Base-by-base conservation (phyloP, 257 asterid species). In the Plectranthus barbatus region DNA sequence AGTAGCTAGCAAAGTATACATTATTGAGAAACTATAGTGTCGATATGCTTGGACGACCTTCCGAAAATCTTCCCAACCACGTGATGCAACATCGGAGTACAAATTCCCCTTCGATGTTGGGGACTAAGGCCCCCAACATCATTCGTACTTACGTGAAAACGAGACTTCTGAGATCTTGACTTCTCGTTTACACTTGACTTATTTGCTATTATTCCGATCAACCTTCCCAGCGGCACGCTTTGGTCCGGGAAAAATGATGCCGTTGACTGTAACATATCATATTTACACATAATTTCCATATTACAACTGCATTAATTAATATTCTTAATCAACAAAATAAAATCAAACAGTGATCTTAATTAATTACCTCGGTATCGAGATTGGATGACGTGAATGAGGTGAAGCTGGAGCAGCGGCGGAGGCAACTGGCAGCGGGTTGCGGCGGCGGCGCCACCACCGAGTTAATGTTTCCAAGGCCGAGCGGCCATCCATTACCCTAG, bases 221-320 rank as follows among this genome's bases (percentile, higher is more conserved):
- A 76, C 61, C 83, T 72, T 4, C 96, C 94, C 1, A 88, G 74
- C 6, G 94, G 66, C 40, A 83, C 83, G 21, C 91, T 81, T 46
- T 68, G 84, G 40, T 85, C 89, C 4, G 75, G 84, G 21, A 80
- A 88, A 72, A 88, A 88, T 4, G 96, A 88, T 33, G 79, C 76
- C 4, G 94, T 79, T 53, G 94, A 88, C 96, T 88, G 72, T 21
- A 42, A 14, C n/a, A 56, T 9, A 13, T 5, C 18, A 42, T 4
- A 42, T 42, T 2, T 10, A 26, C 31, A 26, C 5, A n/a, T 26
- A 9, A 19, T 20, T 3, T 31, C 7, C 6, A 31, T 3, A 31
- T 6, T 31, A 31, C 36, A 31, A 31, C 36, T 31, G 7, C 6
- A 46, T 0, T 8, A 17, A 17, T 17, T 47, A 7, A 47, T 18